phyloP scores from a whole-genome alignment of 1,284 basidiomycete species.

The Puccinia polysora region DNA sequence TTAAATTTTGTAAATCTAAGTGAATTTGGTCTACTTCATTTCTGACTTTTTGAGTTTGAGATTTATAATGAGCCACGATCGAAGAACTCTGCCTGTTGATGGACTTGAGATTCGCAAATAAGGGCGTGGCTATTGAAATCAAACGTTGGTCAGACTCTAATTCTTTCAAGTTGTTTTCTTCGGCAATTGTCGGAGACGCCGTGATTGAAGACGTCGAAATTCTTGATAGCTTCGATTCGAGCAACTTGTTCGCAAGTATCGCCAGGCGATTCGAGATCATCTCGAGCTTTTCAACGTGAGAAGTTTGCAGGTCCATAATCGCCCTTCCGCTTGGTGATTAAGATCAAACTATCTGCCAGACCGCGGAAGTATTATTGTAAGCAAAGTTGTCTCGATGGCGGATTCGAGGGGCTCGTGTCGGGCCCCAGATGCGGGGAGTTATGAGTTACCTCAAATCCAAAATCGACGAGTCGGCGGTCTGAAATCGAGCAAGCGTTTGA shows the following conservation, averaged over 20 bases:
- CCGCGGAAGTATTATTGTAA: no score
- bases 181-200: not conserved
- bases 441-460: no score
- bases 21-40: slow-evolving; percentile 35
- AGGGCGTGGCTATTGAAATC: slow-evolving; percentile 9
- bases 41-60: slow-evolving; percentile 9
- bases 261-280: slow-evolving; percentile 1
- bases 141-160: not conserved
- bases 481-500: no score
- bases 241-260: slow-evolving; percentile 1
- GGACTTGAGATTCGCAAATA: slow-evolving; percentile 36
- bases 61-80: slow-evolving; percentile 19
- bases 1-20: slow-evolving; percentile 38
- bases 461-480: no score
- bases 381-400: no score
- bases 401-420: no score
- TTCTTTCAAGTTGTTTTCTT: not conserved
- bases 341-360: no score
- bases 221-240: slow-evolving; percentile 13
- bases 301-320: not conserved
- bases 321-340: no score
- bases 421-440: no score
- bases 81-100: slow-evolving; percentile 26
- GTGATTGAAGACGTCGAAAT: not conserved
- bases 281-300: slow-evolving; percentile 4